Conservation (phyloP, 352 stramenopile species). For the Globisporangium takayamanum region DNA sequence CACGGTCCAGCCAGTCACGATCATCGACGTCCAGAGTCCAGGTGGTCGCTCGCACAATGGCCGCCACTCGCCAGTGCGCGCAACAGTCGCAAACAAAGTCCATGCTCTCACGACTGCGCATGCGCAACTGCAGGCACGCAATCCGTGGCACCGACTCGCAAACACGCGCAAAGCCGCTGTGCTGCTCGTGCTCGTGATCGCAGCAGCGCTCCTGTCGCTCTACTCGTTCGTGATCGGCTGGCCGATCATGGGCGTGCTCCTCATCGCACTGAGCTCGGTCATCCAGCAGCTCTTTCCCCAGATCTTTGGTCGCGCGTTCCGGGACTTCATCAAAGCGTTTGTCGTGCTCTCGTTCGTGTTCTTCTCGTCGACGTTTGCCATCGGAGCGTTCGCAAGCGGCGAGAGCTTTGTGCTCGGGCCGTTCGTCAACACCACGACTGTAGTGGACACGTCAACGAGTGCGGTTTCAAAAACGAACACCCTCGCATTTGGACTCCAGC, state of each 20-base stretch:
- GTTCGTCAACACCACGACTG: constrained; percentile 15
- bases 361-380: constrained; percentile 71
- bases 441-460: constrained; percentile 20
- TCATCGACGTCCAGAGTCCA: constrained; percentile 22
- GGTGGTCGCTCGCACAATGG: constrained; percentile 3
- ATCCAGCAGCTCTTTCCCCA: constrained; percentile 72
- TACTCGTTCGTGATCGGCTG: constrained; percentile 62
- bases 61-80: not conserved
- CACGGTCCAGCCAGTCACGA: constrained; percentile 12
- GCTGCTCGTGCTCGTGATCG: constrained; percentile 44
- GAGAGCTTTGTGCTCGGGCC: constrained; percentile 42
- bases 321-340: constrained; percentile 66
- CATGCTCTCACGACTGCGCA: constrained; percentile 37
- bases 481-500: constrained; percentile 36
- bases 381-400: constrained; percentile 63
- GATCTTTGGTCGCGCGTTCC: constrained; percentile 66
- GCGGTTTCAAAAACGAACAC: constrained; percentile 16
- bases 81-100: constrained; percentile 12
- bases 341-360: constrained; percentile 73
- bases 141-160: constrained; percentile 52
- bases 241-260: constrained; percentile 61
- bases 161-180: constrained; percentile 35
- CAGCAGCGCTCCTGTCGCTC: constrained; percentile 48
- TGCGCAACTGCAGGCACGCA: constrained; percentile 24
- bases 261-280: constrained; percentile 53